Evolutionary conservation across 192 early-diverging fungal genomes (phyloP).

Genomic region (Mortierella hygrophila): DNA sequence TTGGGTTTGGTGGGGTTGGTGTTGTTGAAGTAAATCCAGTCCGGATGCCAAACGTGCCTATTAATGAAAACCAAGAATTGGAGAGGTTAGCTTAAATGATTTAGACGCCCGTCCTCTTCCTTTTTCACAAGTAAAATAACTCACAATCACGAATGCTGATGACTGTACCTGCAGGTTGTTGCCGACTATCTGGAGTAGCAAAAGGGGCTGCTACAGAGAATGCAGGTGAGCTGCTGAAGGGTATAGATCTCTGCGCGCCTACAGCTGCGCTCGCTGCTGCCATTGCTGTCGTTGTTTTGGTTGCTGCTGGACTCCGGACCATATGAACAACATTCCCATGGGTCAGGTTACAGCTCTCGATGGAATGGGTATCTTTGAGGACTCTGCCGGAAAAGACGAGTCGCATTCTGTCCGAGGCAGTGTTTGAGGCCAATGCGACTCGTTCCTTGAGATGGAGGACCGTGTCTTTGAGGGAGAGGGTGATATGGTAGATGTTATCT

Average conservation of each 20-base stretch:
- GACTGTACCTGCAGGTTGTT: background rate
- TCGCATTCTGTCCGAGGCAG: constrained; percentile 77
- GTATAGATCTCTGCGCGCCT: background rate
- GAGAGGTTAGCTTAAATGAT: background rate
- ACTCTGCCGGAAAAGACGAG: constrained; percentile 95
- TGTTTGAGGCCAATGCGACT: constrained; percentile 70
- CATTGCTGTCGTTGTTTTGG: background rate
- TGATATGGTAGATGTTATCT: constrained; percentile 75
- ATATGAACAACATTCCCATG: constrained; percentile 95
- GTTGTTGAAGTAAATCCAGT: background rate
- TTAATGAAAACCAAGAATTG: background rate
- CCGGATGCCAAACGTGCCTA: background rate
- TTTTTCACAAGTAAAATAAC: too few species aligned
- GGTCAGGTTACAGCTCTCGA: constrained; percentile 82
- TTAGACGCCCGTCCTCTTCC: background rate
- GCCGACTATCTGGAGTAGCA: background rate
- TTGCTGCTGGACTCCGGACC: constrained; percentile 71
- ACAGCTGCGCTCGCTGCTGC: background rate
- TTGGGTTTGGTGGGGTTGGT: constrained; percentile 9
- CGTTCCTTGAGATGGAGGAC: constrained; percentile 83
- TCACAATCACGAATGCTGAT: too few species aligned
- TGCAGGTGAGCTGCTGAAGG: background rate
- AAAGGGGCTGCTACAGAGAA: background rate
- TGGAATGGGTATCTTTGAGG: constrained; percentile 87
- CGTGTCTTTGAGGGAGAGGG: constrained; percentile 68